These are phyloP conservation scores for Epicoccum nigrum DNA, from an alignment of 2,329 filamentous ascomycete species.

Conservation along the genomic window DNA sequence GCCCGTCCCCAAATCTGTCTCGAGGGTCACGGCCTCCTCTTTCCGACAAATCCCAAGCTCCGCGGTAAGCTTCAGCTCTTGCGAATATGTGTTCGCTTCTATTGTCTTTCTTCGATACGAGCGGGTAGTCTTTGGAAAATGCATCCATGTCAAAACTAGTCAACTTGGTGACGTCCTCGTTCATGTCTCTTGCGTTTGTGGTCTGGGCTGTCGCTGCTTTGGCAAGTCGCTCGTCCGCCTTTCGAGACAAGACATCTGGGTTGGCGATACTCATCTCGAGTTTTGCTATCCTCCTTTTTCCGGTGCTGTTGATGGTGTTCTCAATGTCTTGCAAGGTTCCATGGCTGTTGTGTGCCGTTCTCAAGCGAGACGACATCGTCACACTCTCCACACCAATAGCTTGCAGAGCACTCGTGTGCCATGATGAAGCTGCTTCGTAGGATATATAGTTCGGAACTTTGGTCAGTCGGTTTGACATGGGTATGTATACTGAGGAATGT, in stretches of 20 bases:
- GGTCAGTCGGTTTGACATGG: slow-evolving; percentile 66
- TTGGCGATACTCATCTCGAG: slow-evolving; percentile 69
- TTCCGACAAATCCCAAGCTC: slow-evolving; percentile 44
- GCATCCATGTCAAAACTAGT: slow-evolving; percentile 42
- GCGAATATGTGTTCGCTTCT: slow-evolving; percentile 51
- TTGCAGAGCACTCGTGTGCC: slow-evolving; percentile 81
- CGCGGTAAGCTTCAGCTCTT: slow-evolving; percentile 47
- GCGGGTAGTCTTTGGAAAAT: slow-evolving; percentile 41
- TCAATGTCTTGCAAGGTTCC: slow-evolving; percentile 67
- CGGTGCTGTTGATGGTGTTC: slow-evolving; percentile 72
- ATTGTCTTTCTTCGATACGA: slow-evolving; percentile 15
- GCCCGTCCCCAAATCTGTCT: slow-evolving; percentile 45
- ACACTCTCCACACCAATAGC: slow-evolving; percentile 78
- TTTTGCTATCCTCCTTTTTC: slow-evolving; percentile 79
- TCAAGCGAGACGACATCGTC: slow-evolving; percentile 76
- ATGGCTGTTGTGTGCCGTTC: slow-evolving; percentile 49
- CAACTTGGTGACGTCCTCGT: slow-evolving; percentile 26
- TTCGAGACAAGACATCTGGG: slow-evolving; percentile 40
- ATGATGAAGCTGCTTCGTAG: slow-evolving; percentile 69
- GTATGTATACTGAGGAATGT: slow-evolving; percentile 78
- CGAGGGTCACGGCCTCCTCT: slow-evolving; percentile 39
- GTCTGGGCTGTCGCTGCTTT: slow-evolving; percentile 35
- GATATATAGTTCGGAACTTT: slow-evolving; percentile 63
- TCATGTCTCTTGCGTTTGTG: slow-evolving; percentile 28
- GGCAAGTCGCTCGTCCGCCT: slow-evolving; percentile 22